Evolutionary conservation across 495 filamentous ascomycete species (phyloP).

Genomic region (Usnea hakonensis): DNA sequence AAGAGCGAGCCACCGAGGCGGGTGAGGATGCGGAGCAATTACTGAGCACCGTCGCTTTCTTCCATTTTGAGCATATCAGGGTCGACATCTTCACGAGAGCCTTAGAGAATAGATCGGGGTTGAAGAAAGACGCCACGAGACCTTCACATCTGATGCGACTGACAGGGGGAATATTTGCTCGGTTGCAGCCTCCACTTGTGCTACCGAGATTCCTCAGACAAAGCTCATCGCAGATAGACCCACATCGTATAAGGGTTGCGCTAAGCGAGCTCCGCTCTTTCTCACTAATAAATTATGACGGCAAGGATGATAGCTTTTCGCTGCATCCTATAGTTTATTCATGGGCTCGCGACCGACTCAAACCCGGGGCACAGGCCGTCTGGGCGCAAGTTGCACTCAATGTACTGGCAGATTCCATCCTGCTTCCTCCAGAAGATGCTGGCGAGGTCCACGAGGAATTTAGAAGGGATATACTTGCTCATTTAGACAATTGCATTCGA

Average conservation of each 20-base stretch:
- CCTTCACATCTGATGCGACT: not conserved
- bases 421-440: conserved; percentile 26
- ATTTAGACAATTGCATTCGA: conserved; percentile 21
- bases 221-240: conserved; percentile 5
- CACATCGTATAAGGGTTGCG: conserved; percentile 16
- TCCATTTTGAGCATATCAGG: conserved; percentile 27
- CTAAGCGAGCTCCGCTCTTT: conserved; percentile 27
- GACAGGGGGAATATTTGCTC: not conserved
- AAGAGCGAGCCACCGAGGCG: conserved; percentile 16
- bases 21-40: conserved; percentile 25
- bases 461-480: conserved; percentile 25
- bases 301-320: conserved; percentile 24
- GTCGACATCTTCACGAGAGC: conserved; percentile 27
- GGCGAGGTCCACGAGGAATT: conserved; percentile 20
- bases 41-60: conserved; percentile 27
- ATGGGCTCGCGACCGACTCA: conserved; percentile 30
- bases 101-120: conserved; percentile 10
- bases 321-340: conserved; percentile 32
- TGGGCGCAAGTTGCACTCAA: conserved; percentile 30
- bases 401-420: conserved; percentile 25
- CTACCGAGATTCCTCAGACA: conserved; percentile 17
- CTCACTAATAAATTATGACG: conserved; percentile 29
- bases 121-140: not conserved
- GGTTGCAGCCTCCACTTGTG: conserved; percentile 19
- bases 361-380: conserved; percentile 28